Percentiles rank a stretch among this genome's conserved stretches.
These are phyloP conservation scores for Medicago truncatula DNA, from an alignment of 306 rosid species.

Conservation along the genomic window MtrunA17r5.0-ANR NC_053048.1:47792001-47792500, in stretches of 20 bases:
- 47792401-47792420: slow-evolving; percentile 9
- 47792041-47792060: slow-evolving; percentile 7
- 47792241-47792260: slow-evolving; percentile 68
- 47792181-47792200: slow-evolving; percentile 94
- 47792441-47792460: slow-evolving; percentile 68
- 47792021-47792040: slow-evolving; percentile 25
- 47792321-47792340: slow-evolving; percentile 64
- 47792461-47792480: slow-evolving; percentile 70
- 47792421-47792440: slow-evolving; percentile 67
- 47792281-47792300: slow-evolving; percentile 71
- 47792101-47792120: slow-evolving; percentile 3
- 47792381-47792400: slow-evolving; percentile 30
- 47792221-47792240: slow-evolving; percentile 89
- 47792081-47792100: background rate
- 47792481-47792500: slow-evolving; percentile 87
- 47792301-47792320: slow-evolving; percentile 61
- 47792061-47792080: background rate
- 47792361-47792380: slow-evolving; percentile 58
- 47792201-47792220: slow-evolving; percentile 95
- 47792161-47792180: slow-evolving; percentile 90
- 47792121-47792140: slow-evolving; percentile 30
- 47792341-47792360: slow-evolving; percentile 61
- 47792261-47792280: slow-evolving; percentile 69
- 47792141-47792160: slow-evolving; percentile 80
- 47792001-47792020: slow-evolving; percentile 2